A percentile compares a stretch with the other conserved stretches of the same genome.
Evolutionary conservation across 768 basidiomycete species (phyloP).

Genomic region (Tylopilus sp.): DNA sequence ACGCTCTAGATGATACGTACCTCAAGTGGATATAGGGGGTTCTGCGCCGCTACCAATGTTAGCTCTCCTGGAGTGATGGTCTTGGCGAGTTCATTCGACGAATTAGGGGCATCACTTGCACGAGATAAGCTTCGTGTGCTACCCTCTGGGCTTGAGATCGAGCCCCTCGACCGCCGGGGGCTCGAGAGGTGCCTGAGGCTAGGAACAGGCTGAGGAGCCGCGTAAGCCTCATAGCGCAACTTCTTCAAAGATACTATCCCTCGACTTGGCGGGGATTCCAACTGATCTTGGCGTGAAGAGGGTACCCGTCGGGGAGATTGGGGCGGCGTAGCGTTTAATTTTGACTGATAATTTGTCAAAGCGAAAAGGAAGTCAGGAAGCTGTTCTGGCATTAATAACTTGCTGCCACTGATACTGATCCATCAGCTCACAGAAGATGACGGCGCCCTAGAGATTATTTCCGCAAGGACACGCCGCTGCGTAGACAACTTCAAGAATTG

Average conservation of each 20-base stretch:
- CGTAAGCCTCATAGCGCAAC: conserved; percentile 71
- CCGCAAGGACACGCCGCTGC: conserved; percentile 43
- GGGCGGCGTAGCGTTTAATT: not conserved
- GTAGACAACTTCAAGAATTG: conserved; percentile 55
- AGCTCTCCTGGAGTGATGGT: conserved; percentile 33
- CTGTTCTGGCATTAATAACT: conserved; percentile 35
- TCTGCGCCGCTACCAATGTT: conserved; percentile 24
- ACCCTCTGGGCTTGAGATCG: conserved; percentile 34
- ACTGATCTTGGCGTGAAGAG: conserved; percentile 16
- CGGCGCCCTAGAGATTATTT: conserved; percentile 45
- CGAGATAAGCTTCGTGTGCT: conserved; percentile 33
- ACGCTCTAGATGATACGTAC: conserved; percentile 10
- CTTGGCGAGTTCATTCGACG: conserved; percentile 23
- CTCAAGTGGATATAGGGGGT: conserved; percentile 13
- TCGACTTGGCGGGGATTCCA: conserved; percentile 19
- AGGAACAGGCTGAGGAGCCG: conserved; percentile 50
- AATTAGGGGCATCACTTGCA: conserved; percentile 20
- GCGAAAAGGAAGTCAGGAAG: conserved; percentile 67
- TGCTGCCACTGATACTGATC: not conserved
- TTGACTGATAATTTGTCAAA: conserved; percentile 37
- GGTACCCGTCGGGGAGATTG: conserved; percentile 11
- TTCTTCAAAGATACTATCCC: conserved; percentile 39
- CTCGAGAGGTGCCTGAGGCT: conserved; percentile 39
- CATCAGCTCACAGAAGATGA: conserved; percentile 52
- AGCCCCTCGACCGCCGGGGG: conserved; percentile 31